These are phyloP conservation scores for Mucor circinelloides DNA, from an alignment of 371 early-diverging fungal species.

Conservation along the genomic window DNA sequence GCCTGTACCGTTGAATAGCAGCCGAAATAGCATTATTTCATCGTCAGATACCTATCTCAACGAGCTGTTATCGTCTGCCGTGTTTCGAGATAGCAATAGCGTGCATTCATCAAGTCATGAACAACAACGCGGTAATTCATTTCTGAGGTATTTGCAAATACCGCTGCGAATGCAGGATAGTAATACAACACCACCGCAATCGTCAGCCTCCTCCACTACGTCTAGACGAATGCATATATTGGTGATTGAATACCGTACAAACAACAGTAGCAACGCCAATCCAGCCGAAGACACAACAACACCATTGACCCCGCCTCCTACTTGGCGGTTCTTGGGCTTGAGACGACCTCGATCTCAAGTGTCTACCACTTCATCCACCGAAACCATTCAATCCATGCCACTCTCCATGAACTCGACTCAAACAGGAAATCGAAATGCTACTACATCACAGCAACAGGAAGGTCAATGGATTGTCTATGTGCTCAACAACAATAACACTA, in stretches of 20 bases:
- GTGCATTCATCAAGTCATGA: background rate
- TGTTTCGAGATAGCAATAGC: background rate
- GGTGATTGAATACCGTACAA: slow-evolving; percentile 20
- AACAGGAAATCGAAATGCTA: background rate
- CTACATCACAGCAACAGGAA: slow-evolving; percentile 4
- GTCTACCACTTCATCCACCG: slow-evolving; percentile 28
- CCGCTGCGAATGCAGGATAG: slow-evolving; percentile 10
- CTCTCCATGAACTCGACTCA: slow-evolving; percentile 15
- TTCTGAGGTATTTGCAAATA: slow-evolving; percentile 16
- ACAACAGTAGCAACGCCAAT: background rate
- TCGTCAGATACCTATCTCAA: slow-evolving; percentile 2
- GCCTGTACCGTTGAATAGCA: background rate
- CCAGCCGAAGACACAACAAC: background rate
- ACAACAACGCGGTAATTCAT: background rate
- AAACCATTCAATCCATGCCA: slow-evolving; percentile 32
- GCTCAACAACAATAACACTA: slow-evolving; percentile 18
- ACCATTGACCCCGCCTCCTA: background rate
- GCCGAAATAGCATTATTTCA: slow-evolving; percentile 8
- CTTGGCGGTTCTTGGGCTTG: slow-evolving; percentile 10
- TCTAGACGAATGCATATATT: slow-evolving; percentile 28
- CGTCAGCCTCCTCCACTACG: slow-evolving; percentile 4
- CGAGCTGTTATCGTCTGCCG: background rate
- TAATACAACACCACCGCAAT: background rate
- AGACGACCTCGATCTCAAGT: slow-evolving; percentile 23
- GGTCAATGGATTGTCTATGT: slow-evolving; percentile 50